A percentile compares a stretch with the other conserved stretches of the same genome.
Evolutionary conservation across 345 rosid species (phyloP).

Genomic region (Nephelium lappaceum): DNA sequence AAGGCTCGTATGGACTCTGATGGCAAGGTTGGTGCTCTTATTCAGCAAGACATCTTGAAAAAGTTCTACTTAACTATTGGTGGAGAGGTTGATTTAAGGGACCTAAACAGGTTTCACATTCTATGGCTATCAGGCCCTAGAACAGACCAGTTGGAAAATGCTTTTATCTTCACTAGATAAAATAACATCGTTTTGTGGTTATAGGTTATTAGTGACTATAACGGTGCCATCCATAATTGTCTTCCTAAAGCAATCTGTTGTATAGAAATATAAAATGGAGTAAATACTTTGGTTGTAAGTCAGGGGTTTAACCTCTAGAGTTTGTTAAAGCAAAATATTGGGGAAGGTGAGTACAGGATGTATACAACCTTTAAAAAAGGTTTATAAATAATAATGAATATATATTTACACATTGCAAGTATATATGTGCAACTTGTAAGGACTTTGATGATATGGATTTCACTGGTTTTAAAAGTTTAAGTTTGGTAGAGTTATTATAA

Average conservation of each 20-base stretch:
- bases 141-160: background rate
- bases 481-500: background rate
- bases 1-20: slow-evolving; percentile 48
- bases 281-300: background rate
- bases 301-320: too few relatives aligned
- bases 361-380: background rate
- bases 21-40: slow-evolving; percentile 36
- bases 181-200: background rate
- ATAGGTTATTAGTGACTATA: too few relatives aligned
- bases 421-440: background rate
- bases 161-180: background rate
- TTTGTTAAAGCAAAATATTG: background rate
- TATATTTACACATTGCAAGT: background rate
- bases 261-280: too few relatives aligned
- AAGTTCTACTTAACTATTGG: slow-evolving; percentile 34
- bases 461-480: background rate
- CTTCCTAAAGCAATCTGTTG: too few relatives aligned
- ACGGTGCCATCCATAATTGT: too few relatives aligned
- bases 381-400: background rate
- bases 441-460: slow-evolving; percentile 1
- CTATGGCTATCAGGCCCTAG: slow-evolving; percentile 38
- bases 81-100: slow-evolving; percentile 45
- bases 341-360: background rate
- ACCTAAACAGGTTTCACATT: slow-evolving; percentile 33
- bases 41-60: slow-evolving; percentile 39